These are phyloP conservation scores for Penicillium arizonense DNA, from an alignment of 495 filamentous ascomycete genomes.

Conservation along the genomic window DNA sequence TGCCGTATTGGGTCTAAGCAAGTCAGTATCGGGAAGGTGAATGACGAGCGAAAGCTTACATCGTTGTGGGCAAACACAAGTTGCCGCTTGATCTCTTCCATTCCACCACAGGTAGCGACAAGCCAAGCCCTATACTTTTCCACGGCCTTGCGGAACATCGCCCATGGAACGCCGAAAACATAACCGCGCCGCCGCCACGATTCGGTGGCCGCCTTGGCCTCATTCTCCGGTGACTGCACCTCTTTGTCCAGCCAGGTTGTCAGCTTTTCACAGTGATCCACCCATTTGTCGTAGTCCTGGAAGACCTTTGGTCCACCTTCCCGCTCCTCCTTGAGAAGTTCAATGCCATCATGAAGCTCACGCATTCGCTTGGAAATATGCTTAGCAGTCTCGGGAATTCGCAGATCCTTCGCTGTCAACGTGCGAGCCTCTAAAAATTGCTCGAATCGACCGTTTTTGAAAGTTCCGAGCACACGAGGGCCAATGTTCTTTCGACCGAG, in stretches of 20 bases:
- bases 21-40: conserved; percentile 12
- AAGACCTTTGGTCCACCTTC: conserved; percentile 79
- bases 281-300: conserved; percentile 95
- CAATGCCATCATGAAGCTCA: conserved; percentile 91
- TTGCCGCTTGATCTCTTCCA: conserved; percentile 63
- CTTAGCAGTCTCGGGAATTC: conserved; percentile 76
- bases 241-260: conserved; percentile 74
- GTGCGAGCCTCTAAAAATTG: conserved; percentile 83
- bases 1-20: conserved; percentile 90
- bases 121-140: conserved; percentile 78
- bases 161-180: conserved; percentile 88
- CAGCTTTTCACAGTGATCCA: conserved; percentile 72
- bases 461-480: conserved; percentile 86
- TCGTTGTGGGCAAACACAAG: conserved; percentile 98
- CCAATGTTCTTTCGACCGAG: conserved; percentile 91
- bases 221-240: conserved; percentile 48
- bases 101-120: conserved; percentile 65
- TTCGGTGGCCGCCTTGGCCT: conserved; percentile 34
- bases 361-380: conserved; percentile 99
- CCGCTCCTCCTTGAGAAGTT: conserved; percentile 76
- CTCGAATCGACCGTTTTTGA: conserved; percentile 92
- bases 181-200: conserved; percentile 67
- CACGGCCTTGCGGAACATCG: conserved; percentile 69
- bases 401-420: conserved; percentile 73
- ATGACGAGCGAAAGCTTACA: conserved; percentile 50